A percentile compares a stretch with the other conserved stretches of the same genome.
phyloP scores from a whole-genome alignment of 1,139 yeast genomes.

The Suhomyces ambrosiae region DNA sequence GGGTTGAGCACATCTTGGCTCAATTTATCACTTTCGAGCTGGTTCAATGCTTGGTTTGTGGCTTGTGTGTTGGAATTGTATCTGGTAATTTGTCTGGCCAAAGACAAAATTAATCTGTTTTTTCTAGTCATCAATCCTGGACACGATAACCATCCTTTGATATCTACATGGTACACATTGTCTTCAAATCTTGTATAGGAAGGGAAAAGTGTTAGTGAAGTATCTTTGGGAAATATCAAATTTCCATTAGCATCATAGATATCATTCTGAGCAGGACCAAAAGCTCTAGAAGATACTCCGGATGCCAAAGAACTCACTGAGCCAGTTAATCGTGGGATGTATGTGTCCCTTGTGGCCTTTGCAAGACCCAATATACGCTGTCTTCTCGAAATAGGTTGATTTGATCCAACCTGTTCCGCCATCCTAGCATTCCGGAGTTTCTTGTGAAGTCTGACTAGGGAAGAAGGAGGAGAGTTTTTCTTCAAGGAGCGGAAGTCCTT shows the following conservation, averaged over 20 bases:
- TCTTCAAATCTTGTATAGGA: slow-evolving; percentile 55
- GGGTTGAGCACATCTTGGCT: slow-evolving; percentile 28
- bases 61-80: slow-evolving; percentile 26
- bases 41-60: slow-evolving; percentile 29
- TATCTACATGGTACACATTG: slow-evolving; percentile 52
- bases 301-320: slow-evolving; percentile 52
- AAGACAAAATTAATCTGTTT: slow-evolving; percentile 64
- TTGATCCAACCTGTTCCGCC: slow-evolving; percentile 6
- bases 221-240: slow-evolving; percentile 39
- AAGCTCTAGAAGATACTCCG: slow-evolving; percentile 44
- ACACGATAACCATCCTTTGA: slow-evolving; percentile 73
- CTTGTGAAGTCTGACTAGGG: slow-evolving; percentile 3
- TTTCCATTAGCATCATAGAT: slow-evolving; percentile 37
- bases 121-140: slow-evolving; percentile 74
- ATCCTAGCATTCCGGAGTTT: slow-evolving; percentile 13
- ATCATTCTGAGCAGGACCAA: slow-evolving; percentile 26
- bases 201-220: slow-evolving; percentile 54
- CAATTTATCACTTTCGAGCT: slow-evolving; percentile 34
- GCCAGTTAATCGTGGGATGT: slow-evolving; percentile 54
- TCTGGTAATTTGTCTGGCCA: slow-evolving; percentile 72
- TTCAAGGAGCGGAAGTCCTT: slow-evolving; percentile 29
- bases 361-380: slow-evolving; percentile 50
- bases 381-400: slow-evolving; percentile 26
- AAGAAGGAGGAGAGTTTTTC: slow-evolving; percentile 1
- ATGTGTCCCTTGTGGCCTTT: slow-evolving; percentile 57